phyloP scores from a whole-genome alignment of 441 rosid species.

The Biscutella auriculata region DNA sequence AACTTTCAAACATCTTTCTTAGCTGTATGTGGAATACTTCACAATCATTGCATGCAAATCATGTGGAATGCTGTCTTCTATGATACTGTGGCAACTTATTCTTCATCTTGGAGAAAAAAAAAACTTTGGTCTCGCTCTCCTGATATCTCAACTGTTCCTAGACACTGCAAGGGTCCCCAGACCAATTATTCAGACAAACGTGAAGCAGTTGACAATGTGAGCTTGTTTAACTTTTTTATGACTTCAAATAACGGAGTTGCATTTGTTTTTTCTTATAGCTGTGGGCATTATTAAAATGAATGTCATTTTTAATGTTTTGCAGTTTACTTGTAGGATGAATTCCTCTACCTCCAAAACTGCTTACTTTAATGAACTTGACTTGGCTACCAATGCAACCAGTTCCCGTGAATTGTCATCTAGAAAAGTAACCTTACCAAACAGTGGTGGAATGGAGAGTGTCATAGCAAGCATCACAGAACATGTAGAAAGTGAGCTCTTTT shows the following conservation, averaged over 20 bases:
- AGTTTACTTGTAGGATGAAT: conserved; percentile 30
- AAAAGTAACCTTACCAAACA: conserved; percentile 15
- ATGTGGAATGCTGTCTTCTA: conserved; percentile 85
- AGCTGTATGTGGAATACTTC: conserved; percentile 51
- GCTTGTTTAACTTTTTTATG: background rate
- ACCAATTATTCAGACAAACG: conserved; percentile 20
- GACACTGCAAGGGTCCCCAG: conserved; percentile 6
- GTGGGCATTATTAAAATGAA: conserved; percentile 7
- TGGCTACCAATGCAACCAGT: conserved; percentile 19
- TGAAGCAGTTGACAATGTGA: conserved; percentile 30
- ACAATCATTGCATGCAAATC: conserved; percentile 63
- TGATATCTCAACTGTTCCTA: conserved; percentile 10
- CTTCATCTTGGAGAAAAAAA: conserved; percentile 55
- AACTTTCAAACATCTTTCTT: conserved; percentile 49
- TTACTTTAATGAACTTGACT: conserved; percentile 39
- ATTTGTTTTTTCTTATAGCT: background rate
- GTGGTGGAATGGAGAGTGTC: conserved; percentile 16
- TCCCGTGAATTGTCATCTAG: conserved; percentile 18
- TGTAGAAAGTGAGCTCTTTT: conserved; percentile 55
- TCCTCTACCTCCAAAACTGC: conserved; percentile 27
- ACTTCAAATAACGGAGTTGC: background rate
- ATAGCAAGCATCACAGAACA: conserved; percentile 34
- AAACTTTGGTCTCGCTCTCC: conserved; percentile 58
- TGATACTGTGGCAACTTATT: conserved; percentile 48
- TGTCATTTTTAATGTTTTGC: conserved; percentile 25